phyloP scores from a whole-genome alignment of 257 asterid species.

The Solanum chiquidenum region DNA sequence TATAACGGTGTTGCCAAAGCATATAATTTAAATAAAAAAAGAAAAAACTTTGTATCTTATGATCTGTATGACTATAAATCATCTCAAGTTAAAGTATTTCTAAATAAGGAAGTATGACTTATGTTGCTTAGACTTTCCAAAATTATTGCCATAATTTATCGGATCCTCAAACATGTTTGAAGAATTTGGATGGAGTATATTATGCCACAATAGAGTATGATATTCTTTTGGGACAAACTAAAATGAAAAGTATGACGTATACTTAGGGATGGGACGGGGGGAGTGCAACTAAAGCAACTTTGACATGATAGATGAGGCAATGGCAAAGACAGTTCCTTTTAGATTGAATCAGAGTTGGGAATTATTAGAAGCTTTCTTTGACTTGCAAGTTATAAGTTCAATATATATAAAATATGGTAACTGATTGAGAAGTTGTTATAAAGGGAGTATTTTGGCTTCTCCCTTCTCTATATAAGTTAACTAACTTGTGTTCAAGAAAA shows the following conservation, averaged over 20 bases:
- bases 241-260: background rate
- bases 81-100: too few species aligned
- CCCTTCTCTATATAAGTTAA: constrained; percentile 18
- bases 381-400: background rate
- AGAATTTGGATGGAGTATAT: background rate
- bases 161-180: background rate
- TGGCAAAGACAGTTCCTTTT: background rate
- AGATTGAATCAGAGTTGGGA: background rate
- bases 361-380: background rate
- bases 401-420: background rate
- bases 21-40: too few species aligned
- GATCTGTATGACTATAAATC: too few species aligned
- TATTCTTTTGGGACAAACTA: background rate
- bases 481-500: background rate
- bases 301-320: background rate
- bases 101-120: background rate
- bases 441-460: constrained; percentile 8
- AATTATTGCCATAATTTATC: background rate
- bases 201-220: background rate
- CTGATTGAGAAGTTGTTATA: constrained; percentile 24
- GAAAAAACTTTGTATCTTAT: too few species aligned
- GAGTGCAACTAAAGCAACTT: background rate
- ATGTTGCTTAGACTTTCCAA: background rate
- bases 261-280: background rate
- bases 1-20: accelerated